Conservation (phyloP, 208 protist genomes). For the Trypanosoma mega region DNA sequence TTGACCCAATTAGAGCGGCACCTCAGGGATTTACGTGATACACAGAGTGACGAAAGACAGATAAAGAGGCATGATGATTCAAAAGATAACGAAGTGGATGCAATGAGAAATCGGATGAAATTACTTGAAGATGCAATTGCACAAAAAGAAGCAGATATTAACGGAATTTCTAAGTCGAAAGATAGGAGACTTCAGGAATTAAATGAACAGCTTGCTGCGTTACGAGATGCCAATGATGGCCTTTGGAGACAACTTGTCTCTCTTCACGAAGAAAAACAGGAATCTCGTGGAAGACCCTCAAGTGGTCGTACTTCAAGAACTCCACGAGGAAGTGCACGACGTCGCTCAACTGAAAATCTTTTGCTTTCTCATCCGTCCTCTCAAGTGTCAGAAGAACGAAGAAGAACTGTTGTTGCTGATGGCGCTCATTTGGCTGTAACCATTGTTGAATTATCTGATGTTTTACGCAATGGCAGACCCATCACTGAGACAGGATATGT, state of each 20-base stretch:
- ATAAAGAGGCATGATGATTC: slow-evolving; percentile 31
- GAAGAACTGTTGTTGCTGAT: slow-evolving; percentile 60
- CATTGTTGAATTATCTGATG: slow-evolving; percentile 64
- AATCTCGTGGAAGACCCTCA: slow-evolving; percentile 13
- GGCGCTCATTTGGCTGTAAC: slow-evolving; percentile 83
- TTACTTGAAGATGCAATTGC: slow-evolving; percentile 31
- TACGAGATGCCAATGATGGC: slow-evolving; percentile 49
- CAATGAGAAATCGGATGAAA: slow-evolving; percentile 22
- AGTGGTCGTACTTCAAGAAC: slow-evolving; percentile 27
- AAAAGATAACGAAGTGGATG: slow-evolving; percentile 21
- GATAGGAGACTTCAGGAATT: slow-evolving; percentile 30
- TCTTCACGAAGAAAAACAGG: slow-evolving; percentile 16
- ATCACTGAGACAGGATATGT: slow-evolving; percentile 78
- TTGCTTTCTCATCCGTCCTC: slow-evolving; percentile 51
- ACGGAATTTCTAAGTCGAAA: slow-evolving; percentile 14
- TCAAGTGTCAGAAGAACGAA: slow-evolving; percentile 47
- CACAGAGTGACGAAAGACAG: not conserved
- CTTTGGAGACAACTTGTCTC: slow-evolving; percentile 33
- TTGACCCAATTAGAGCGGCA: slow-evolving; percentile 7
- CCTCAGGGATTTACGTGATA: not conserved
- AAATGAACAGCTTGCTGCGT: slow-evolving; percentile 25
- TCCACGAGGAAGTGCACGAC: slow-evolving; percentile 29
- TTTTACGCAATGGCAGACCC: slow-evolving; percentile 54
- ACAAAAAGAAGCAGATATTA: slow-evolving; percentile 18
- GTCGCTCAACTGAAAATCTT: slow-evolving; percentile 17